A percentile compares a stretch with the other conserved stretches of the same genome.
Evolutionary conservation across 208 protist species (phyloP).

Genomic region (Leishmania tarentolae): DNA sequence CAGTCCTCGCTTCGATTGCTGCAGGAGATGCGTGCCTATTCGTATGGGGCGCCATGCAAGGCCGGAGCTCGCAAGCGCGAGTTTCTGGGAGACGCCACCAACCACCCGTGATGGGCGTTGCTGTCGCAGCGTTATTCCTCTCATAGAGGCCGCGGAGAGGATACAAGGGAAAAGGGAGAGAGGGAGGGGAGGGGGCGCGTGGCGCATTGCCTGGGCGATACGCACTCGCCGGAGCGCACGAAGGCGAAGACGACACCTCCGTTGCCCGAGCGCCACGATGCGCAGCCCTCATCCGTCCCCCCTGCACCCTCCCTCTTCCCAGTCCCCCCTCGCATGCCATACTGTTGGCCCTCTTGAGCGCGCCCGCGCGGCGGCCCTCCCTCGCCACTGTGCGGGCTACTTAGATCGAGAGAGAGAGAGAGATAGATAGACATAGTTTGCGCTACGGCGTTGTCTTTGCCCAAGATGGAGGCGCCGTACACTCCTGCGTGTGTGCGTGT

Average conservation of each 20-base stretch:
- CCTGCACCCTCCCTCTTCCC: no score
- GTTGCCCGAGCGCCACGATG: not conserved
- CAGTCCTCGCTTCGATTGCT: slow-evolving; percentile 32
- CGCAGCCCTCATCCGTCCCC: not conserved
- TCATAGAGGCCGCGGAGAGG: not conserved
- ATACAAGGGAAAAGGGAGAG: not conserved
- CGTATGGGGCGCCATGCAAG: slow-evolving; percentile 49
- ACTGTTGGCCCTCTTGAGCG: not conserved
- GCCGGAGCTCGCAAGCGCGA: slow-evolving; percentile 56
- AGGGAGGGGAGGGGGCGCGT: not conserved
- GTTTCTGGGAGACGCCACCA: slow-evolving; percentile 73
- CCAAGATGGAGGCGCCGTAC: not conserved
- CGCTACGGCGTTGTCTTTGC: not conserved
- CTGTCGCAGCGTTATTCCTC: not conserved
- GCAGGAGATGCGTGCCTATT: slow-evolving; percentile 58
- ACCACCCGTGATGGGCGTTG: slow-evolving; percentile 14
- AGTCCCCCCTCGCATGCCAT: not conserved
- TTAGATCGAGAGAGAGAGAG: slow-evolving; percentile 5
- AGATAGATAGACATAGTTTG: slow-evolving; percentile 1
- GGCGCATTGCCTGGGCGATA: not conserved
- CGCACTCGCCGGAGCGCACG: not conserved
- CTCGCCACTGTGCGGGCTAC: not conserved
- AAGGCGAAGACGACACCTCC: not conserved
- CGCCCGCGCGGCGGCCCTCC: not conserved
- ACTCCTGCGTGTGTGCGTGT: not conserved